Conservation (phyloP, 2,329 filamentous ascomycete genomes). For the Penicillium frequentans region DNA sequence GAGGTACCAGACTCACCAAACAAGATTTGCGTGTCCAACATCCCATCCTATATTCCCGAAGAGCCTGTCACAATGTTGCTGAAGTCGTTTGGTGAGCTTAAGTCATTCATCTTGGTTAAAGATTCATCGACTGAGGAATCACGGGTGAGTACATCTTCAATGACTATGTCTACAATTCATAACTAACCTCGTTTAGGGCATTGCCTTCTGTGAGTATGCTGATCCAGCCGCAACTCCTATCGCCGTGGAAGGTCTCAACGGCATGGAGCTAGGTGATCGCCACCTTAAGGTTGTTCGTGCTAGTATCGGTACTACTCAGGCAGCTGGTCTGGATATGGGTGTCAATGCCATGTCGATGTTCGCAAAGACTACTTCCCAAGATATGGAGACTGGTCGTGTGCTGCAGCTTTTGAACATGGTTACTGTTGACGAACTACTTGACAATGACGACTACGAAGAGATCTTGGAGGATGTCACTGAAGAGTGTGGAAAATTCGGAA, state of each 20-base stretch:
- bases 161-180: conserved; percentile 11
- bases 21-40: conserved; percentile 91
- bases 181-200: conserved; percentile 60
- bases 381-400: conserved; percentile 78
- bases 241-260: conserved; percentile 86
- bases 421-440: conserved; percentile 88
- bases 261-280: conserved; percentile 88
- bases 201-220: conserved; percentile 93
- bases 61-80: conserved; percentile 90
- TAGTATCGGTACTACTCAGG: conserved; percentile 91
- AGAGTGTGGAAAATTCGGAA: conserved; percentile 89
- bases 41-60: conserved; percentile 83
- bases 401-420: conserved; percentile 98
- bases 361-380: conserved; percentile 79
- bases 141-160: conserved; percentile 60
- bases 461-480: conserved; percentile 93
- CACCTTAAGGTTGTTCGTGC: conserved; percentile 83
- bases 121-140: conserved; percentile 84
- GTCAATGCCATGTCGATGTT: conserved; percentile 98
- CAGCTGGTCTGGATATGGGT: conserved; percentile 86
- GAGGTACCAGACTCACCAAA: conserved; percentile 88
- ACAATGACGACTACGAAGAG: conserved; percentile 95
- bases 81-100: conserved; percentile 87
- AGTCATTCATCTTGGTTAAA: conserved; percentile 87
- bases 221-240: conserved; percentile 74